Percentiles rank a stretch among this genome's conserved stretches.
These are phyloP conservation scores for Ogataea pilisensis DNA, from an alignment of 805 yeast species.

Conservation along the genomic window DNA sequence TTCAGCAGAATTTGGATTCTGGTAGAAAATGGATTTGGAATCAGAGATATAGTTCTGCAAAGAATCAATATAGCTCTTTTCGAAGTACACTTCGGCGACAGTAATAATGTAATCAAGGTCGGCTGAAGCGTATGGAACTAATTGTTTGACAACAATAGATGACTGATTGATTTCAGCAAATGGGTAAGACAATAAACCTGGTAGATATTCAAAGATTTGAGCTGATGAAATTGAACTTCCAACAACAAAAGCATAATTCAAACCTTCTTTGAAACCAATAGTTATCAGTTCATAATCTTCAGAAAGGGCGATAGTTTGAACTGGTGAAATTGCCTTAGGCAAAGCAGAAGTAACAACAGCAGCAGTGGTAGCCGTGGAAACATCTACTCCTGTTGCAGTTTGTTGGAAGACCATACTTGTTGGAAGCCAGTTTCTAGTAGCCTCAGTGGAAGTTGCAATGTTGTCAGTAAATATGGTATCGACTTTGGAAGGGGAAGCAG, in stretches of 20 bases:
- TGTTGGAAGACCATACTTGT: conserved; percentile 36
- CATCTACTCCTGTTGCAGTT: conserved; percentile 28
- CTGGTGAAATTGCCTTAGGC: conserved; percentile 80
- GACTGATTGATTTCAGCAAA: conserved; percentile 33
- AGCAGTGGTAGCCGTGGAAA: conserved; percentile 22
- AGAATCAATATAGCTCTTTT: conserved; percentile 43
- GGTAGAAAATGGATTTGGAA: conserved; percentile 54
- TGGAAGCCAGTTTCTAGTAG: conserved; percentile 40
- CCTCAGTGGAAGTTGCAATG: conserved; percentile 8
- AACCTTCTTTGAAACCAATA: conserved; percentile 71
- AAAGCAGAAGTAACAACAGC: conserved; percentile 45
- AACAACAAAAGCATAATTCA: conserved; percentile 84
- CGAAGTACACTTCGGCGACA: conserved; percentile 85
- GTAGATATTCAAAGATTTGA: conserved; percentile 80
- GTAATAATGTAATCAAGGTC: conserved; percentile 67
- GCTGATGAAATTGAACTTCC: conserved; percentile 71
- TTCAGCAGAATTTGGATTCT: conserved; percentile 52
- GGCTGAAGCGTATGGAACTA: conserved; percentile 69
- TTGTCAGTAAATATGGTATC: too few species aligned
- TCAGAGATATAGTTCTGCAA: conserved; percentile 50
- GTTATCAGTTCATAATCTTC: conserved; percentile 54
- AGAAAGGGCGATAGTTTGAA: conserved; percentile 36
- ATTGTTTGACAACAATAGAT: conserved; percentile 55
- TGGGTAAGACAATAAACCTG: conserved; percentile 65
- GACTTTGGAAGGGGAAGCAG: too few species aligned